Percentiles rank a stretch among this genome's conserved stretches.
Conservation (phyloP, 2,329 filamentous ascomycete species). For the Diaporthe helianthi region DNA sequence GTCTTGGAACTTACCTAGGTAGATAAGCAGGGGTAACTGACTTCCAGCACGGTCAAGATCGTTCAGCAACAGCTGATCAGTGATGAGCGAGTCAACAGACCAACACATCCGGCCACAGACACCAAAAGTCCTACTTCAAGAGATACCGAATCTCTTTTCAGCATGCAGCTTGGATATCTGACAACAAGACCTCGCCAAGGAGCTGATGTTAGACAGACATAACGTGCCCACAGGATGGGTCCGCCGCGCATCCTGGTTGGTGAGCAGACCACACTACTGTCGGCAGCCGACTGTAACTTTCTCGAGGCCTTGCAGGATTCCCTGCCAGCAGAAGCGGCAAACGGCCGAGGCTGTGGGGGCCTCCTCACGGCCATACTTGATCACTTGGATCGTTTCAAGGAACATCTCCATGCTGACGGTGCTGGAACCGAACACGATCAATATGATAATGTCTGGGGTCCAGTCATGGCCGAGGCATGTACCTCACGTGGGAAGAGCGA, state of each 20-base stretch:
- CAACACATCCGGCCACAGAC: too few relatives aligned
- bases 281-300: constrained; percentile 25
- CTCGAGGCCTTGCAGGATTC: neutral
- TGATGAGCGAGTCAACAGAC: too few relatives aligned
- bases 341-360: constrained; percentile 26
- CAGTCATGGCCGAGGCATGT: neutral
- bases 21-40: too few relatives aligned
- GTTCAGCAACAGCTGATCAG: too few relatives aligned
- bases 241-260: neutral
- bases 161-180: neutral
- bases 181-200: neutral
- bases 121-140: neutral
- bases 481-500: neutral
- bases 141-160: neutral
- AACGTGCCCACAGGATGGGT: neutral
- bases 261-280: constrained; percentile 9
- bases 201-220: neutral
- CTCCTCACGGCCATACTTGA: constrained; percentile 10
- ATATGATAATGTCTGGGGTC: neutral
- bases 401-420: neutral
- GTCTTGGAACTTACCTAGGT: too few relatives aligned
- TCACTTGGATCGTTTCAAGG: constrained; percentile 13
- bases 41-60: too few relatives aligned
- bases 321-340: neutral
- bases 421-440: neutral